These are phyloP conservation scores for Macrolepiota dolichaula DNA, from an alignment of 768 basidiomycete species.

Conservation along the genomic window DNA sequence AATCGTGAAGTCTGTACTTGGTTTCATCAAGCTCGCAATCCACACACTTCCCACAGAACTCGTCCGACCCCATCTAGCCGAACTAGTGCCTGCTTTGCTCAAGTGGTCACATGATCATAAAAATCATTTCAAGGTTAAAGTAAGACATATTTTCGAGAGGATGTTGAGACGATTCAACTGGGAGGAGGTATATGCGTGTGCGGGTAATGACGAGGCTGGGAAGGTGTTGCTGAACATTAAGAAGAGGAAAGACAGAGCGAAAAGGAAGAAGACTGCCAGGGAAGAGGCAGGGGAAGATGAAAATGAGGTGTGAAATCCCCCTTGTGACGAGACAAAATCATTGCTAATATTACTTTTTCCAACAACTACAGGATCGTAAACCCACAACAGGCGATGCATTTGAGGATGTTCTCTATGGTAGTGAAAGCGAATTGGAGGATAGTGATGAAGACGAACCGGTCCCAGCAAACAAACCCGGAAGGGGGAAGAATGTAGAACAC, in stretches of 20 bases:
- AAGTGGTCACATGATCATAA: constrained; percentile 97
- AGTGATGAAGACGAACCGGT: constrained; percentile 55
- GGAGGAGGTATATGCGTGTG: constrained; percentile 75
- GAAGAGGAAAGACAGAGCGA: constrained; percentile 91
- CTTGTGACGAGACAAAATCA: not conserved
- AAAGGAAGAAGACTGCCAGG: constrained; percentile 72
- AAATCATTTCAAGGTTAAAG: constrained; percentile 97
- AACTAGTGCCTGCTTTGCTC: constrained; percentile 80
- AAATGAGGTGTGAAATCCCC: constrained; percentile 25
- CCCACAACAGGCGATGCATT: constrained; percentile 81
- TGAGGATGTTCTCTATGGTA: constrained; percentile 95
- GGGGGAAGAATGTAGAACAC: constrained; percentile 28
- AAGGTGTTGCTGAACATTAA: constrained; percentile 94
- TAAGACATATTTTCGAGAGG: constrained; percentile 95
- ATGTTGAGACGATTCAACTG: constrained; percentile 89
- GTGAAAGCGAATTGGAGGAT: constrained; percentile 85
- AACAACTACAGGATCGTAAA: constrained; percentile 36
- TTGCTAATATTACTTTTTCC: constrained; percentile 17
- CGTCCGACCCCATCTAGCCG: constrained; percentile 72
- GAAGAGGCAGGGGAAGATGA: constrained; percentile 61
- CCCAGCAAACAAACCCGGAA: constrained; percentile 21
- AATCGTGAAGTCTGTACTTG: constrained; percentile 94
- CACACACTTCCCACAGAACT: constrained; percentile 76
- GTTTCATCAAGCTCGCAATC: constrained; percentile 90
- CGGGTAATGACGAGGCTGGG: constrained; percentile 73